These are phyloP conservation scores for Climacium dendroides DNA, from an alignment of 225 moss, liverwort and hornwort genomes.

Conservation along the genomic window DNA sequence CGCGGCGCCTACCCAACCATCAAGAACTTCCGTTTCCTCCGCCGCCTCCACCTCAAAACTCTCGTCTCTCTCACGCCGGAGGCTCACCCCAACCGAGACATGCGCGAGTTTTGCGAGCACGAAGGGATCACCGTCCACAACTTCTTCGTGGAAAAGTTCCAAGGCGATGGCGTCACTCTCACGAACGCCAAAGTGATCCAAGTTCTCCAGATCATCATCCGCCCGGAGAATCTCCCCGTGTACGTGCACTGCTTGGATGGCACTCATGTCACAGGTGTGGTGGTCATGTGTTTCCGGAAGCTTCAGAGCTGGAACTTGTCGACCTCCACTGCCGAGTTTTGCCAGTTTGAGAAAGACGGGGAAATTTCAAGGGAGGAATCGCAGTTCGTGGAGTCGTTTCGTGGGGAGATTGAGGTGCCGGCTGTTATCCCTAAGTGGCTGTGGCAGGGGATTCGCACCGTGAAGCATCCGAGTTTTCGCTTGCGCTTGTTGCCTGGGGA, in stretches of 20 bases:
- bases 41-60: slow-evolving; percentile 74
- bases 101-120: slow-evolving; percentile 84
- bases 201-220: slow-evolving; percentile 80
- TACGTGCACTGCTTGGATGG: slow-evolving; percentile 93
- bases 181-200: slow-evolving; percentile 72
- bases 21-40: slow-evolving; percentile 84
- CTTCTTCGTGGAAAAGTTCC: slow-evolving; percentile 92
- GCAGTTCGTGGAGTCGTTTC: slow-evolving; percentile 90
- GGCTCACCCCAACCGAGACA: slow-evolving; percentile 82
- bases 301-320: slow-evolving; percentile 91
- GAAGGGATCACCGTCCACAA: slow-evolving; percentile 76
- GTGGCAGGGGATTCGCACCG: slow-evolving; percentile 89
- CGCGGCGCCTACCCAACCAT: slow-evolving; percentile 91
- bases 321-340: slow-evolving; percentile 83
- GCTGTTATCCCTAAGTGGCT: slow-evolving; percentile 68
- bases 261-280: slow-evolving; percentile 72
- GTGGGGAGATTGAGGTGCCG: slow-evolving; percentile 86
- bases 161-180: slow-evolving; percentile 75
- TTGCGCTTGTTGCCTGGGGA: slow-evolving; percentile 60
- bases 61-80: slow-evolving; percentile 87
- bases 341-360: slow-evolving; percentile 89
- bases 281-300: slow-evolving; percentile 96
- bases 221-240: slow-evolving; percentile 84
- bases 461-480: slow-evolving; percentile 84
- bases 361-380: slow-evolving; percentile 94